Base-by-base conservation (phyloP, 1,284 basidiomycete species). In the Cutaneotrichosporon sp. region DNA sequence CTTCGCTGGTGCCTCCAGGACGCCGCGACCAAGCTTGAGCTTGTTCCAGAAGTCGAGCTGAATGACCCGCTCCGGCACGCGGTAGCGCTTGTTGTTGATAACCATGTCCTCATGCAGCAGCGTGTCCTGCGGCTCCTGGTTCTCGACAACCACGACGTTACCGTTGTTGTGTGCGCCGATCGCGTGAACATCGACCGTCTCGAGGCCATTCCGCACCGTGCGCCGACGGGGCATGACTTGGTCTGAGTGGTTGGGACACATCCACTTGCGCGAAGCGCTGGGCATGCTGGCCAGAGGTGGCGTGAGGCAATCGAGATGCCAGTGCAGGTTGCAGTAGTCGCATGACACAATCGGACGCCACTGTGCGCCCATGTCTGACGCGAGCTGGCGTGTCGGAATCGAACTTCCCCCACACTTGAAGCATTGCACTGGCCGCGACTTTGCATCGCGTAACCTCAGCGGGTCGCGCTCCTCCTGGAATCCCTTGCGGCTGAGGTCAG, bases 201-300 rank as follows among this genome's bases (percentile, higher is more conserved):
- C 73, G 4, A 80, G 78, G 61, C 82, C 80, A 44, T 84, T 80
- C 66, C 84, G 85, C 24, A 90, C 84, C 47, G 88, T 81, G 37
- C 90, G 84, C 52, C 82, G 82, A 64, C 86, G 88, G 4, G 83
- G 81, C 88, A 34, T 63, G n/a, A 87, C 80, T 58, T 85, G 84
- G 57, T 94, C 89, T 25, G 85, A 84, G 70, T 98, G 94, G 65
- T 92, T 90, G 2, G 96, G 96, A 75, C 94, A 99, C 90, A 94
- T 97, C 94, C 96, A 99, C 74, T 93, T 96, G 76, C 86, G 86
- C 60, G 83, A 84, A 52, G 87, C 83, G 24, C 86, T 81, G 4
- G 96, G 96, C 82, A 97, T 86, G 41, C 80, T 80, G 19, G 86
- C 79, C 62, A 97, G 77, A 3, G 96, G 94, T 17, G 94, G 96